These are phyloP conservation scores for Cutaneotrichosporon sp. DNA, from an alignment of 1,284 basidiomycete genomes.

Conservation along the genomic window DNA sequence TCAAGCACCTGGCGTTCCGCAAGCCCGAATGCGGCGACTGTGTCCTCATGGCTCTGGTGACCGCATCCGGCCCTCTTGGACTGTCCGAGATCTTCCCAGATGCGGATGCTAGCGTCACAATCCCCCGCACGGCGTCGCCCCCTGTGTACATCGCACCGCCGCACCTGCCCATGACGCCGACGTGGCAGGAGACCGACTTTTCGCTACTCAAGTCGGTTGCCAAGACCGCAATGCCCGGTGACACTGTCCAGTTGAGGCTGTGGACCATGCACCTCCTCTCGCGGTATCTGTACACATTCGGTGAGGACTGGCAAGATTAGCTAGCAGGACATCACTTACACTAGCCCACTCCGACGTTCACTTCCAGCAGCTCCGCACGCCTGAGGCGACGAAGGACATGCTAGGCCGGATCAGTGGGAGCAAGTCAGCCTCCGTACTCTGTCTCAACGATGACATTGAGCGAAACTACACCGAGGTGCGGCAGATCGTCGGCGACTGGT, in stretches of 20 bases:
- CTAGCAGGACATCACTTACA: neutral
- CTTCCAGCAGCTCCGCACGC: conserved; percentile 41
- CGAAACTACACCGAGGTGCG: conserved; percentile 30
- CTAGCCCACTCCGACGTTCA: conserved; percentile 1
- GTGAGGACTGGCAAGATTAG: conserved; percentile 17
- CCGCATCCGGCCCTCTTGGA: conserved; percentile 51
- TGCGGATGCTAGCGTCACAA: conserved; percentile 22
- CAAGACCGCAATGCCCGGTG: conserved; percentile 29
- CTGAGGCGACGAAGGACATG: conserved; percentile 28
- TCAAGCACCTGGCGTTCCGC: conserved; percentile 53
- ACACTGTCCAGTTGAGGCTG: conserved; percentile 44
- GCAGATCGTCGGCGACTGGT: conserved; percentile 36
- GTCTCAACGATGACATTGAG: conserved; percentile 46
- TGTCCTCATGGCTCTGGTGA: conserved; percentile 53
- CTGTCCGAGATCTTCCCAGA: conserved; percentile 53
- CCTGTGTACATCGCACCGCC: conserved; percentile 33
- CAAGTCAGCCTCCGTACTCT: conserved; percentile 31
- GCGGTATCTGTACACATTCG: conserved; percentile 50
- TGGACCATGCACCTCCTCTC: conserved; percentile 51
- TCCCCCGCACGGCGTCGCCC: neutral
- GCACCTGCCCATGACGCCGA: conserved; percentile 51
- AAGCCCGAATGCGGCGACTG: conserved; percentile 54
- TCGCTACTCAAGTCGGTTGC: conserved; percentile 47
- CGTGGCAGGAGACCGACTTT: conserved; percentile 51
- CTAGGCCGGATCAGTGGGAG: conserved; percentile 24